Evolutionary conservation across 1,284 basidiomycete species (phyloP).

Genomic region (Golubevia sp.): DNA sequence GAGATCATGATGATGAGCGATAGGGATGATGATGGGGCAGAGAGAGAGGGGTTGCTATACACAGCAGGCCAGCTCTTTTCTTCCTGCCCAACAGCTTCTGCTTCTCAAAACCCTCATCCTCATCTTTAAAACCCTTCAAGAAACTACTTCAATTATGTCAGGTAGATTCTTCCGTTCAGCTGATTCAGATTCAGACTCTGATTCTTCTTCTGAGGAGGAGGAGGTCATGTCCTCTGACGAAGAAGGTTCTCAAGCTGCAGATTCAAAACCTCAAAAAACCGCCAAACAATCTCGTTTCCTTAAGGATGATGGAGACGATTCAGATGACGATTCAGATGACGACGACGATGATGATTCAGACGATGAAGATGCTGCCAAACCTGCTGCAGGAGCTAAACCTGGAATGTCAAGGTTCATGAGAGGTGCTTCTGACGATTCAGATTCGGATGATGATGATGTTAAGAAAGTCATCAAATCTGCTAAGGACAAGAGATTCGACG

Average conservation of each 20-base stretch:
- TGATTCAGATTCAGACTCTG: conserved; percentile 59
- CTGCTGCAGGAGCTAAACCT: conserved; percentile 31
- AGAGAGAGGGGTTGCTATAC: too few species aligned
- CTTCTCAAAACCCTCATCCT: background rate
- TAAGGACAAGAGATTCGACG: conserved; percentile 81
- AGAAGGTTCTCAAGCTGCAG: conserved; percentile 21
- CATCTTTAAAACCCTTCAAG: background rate
- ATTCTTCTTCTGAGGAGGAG: conserved; percentile 53
- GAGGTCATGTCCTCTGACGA: conserved; percentile 55
- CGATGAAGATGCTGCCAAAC: conserved; percentile 11
- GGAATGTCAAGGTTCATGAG: conserved; percentile 55
- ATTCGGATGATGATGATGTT: conserved; percentile 74
- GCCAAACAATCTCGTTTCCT: conserved; percentile 7
- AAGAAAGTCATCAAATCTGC: conserved; percentile 80
- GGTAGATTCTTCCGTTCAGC: conserved; percentile 56
- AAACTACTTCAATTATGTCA: conserved; percentile 34
- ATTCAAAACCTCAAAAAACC: conserved; percentile 29
- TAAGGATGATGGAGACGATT: conserved; percentile 28
- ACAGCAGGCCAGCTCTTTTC: too few species aligned
- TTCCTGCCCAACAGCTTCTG: background rate
- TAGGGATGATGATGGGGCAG: background rate
- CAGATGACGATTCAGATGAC: conserved; percentile 30
- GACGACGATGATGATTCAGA: conserved; percentile 27
- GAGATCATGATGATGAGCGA: background rate
- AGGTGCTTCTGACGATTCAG: conserved; percentile 65